phyloP scores from a whole-genome alignment of 768 basidiomycete species.

The Antrodiella citrinella region DNA sequence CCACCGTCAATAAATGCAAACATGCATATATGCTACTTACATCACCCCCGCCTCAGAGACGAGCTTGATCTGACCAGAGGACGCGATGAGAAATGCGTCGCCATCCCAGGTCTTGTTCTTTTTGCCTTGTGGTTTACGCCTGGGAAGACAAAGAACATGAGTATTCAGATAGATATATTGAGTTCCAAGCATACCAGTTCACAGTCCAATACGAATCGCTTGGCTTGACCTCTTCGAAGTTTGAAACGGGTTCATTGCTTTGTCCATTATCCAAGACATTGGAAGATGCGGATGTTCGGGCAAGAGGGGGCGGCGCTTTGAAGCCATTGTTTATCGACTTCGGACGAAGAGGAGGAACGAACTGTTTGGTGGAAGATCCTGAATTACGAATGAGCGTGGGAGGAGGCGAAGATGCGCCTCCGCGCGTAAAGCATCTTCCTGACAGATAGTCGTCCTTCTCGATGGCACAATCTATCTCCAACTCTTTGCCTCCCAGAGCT shows the following conservation, averaged over 20 bases:
- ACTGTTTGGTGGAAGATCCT: conserved; percentile 7
- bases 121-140: conserved; percentile 62
- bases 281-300: neutral
- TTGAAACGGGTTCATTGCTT: too few species aligned
- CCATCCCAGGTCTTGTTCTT: conserved; percentile 86
- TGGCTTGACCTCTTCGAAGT: too few species aligned
- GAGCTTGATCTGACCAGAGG: conserved; percentile 46
- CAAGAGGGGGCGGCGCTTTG: conserved; percentile 6
- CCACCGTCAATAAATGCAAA: neutral
- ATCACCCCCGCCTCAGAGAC: conserved; percentile 64
- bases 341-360: conserved; percentile 8
- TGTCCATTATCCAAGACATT: too few species aligned
- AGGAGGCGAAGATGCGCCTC: neutral
- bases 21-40: too few species aligned
- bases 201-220: conserved; percentile 52
- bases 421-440: conserved; percentile 38
- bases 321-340: conserved; percentile 5
- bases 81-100: conserved; percentile 51
- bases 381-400: conserved; percentile 6
- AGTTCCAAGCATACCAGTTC: conserved; percentile 45
- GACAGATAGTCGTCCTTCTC: conserved; percentile 48
- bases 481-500: conserved; percentile 40
- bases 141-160: conserved; percentile 18
- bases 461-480: conserved; percentile 55
- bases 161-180: conserved; percentile 6